phyloP scores from a whole-genome alignment of 306 rosid species.

The Vicia faba region DNA sequence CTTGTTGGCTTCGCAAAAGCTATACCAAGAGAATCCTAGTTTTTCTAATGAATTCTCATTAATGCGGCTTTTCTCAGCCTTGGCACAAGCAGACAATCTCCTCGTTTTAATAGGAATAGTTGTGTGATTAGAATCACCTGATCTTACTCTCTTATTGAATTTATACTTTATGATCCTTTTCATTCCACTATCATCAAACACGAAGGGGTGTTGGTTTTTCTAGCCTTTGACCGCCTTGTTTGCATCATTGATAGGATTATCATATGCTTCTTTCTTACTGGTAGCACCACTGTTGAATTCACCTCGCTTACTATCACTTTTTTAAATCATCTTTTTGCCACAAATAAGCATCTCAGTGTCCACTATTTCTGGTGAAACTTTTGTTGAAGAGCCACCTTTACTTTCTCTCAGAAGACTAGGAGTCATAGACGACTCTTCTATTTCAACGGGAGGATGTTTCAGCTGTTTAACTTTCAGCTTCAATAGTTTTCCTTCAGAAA shows the following conservation, averaged over 20 bases:
- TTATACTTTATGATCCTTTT: slow-evolving; percentile 47
- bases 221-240: slow-evolving; percentile 30
- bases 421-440: background rate
- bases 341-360: slow-evolving; percentile 11
- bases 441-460: background rate
- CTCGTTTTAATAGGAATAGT: slow-evolving; percentile 57
- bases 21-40: slow-evolving; percentile 30
- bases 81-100: slow-evolving; percentile 39
- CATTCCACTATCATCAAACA: slow-evolving; percentile 42
- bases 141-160: slow-evolving; percentile 11
- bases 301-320: slow-evolving; percentile 35
- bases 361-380: background rate
- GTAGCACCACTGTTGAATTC: background rate
- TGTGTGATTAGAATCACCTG: slow-evolving; percentile 48
- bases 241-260: background rate
- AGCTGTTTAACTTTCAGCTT: background rate
- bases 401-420: background rate
- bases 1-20: slow-evolving; percentile 42
- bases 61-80: background rate
- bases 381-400: background rate
- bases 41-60: slow-evolving; percentile 37
- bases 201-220: slow-evolving; percentile 37
- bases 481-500: background rate
- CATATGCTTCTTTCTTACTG: background rate
- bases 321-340: slow-evolving; percentile 39